A percentile compares a stretch with the other conserved stretches of the same genome.
phyloP scores from a whole-genome alignment of 805 yeast genomes.

The Kurtzmaniella fragi region DNA sequence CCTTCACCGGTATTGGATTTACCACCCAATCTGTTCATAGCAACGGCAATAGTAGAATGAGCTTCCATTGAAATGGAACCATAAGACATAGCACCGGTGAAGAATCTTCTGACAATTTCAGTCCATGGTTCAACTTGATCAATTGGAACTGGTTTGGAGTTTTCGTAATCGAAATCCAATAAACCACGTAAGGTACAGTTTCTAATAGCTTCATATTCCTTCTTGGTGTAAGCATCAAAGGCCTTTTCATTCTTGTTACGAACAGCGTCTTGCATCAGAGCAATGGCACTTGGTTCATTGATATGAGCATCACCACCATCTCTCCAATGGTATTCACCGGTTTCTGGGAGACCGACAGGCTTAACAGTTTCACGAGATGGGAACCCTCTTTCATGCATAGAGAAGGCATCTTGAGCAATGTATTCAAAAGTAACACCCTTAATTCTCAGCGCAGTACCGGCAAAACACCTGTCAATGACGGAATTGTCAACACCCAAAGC shows the following conservation, averaged over 20 bases:
- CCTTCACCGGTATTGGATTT: constrained; percentile 99
- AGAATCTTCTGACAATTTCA: constrained; percentile 93
- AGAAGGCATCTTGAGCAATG: constrained; percentile 93
- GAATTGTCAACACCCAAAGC: constrained; percentile 94
- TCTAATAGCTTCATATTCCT: constrained; percentile 86
- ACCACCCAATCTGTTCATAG: constrained; percentile 97
- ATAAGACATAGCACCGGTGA: constrained; percentile 99
- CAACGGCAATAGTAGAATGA: constrained; percentile 95
- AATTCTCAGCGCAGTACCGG: constrained; percentile 96
- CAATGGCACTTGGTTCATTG: constrained; percentile 92
- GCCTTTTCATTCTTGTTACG: constrained; percentile 93
- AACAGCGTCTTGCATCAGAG: constrained; percentile 96
- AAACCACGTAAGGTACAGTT: constrained; percentile 93
- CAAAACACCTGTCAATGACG: constrained; percentile 91
- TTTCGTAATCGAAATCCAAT: constrained; percentile 80
- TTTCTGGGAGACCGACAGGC: constrained; percentile 78
- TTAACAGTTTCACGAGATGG: constrained; percentile 70
- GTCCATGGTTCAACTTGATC: constrained; percentile 99
- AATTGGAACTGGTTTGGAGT: constrained; percentile 72
- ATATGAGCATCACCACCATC: constrained; percentile 97
- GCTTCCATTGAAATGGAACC: constrained; percentile 99
- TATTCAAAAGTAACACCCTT: constrained; percentile 93
- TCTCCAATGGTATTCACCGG: constrained; percentile 98
- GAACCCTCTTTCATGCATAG: constrained; percentile 88
- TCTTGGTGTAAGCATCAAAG: constrained; percentile 82